A percentile compares a stretch with the other conserved stretches of the same genome.
Evolutionary conservation across 768 basidiomycete genomes (phyloP).

Genomic region (Heimioporus sp.): DNA sequence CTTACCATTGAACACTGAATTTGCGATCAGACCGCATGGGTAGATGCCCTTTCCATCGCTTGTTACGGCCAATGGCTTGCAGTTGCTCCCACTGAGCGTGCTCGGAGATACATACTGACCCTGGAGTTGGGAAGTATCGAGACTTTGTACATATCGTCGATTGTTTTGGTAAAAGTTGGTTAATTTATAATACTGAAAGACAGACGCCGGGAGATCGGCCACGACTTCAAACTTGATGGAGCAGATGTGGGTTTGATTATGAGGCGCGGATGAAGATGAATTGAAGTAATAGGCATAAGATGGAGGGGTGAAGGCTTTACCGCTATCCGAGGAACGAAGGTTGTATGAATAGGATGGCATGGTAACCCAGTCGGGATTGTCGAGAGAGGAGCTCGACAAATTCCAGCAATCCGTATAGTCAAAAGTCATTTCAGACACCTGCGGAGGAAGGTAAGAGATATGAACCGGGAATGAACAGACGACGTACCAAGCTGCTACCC

Average conservation of each 20-base stretch:
- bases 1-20: conserved; percentile 93
- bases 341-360: conserved; percentile 67
- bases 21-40: conserved; percentile 96
- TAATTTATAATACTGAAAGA: conserved; percentile 95
- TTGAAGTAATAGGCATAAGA: conserved; percentile 72
- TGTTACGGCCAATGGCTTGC: conserved; percentile 77
- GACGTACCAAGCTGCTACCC: conserved; percentile 67
- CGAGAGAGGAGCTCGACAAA: conserved; percentile 37
- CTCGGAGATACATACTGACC: conserved; percentile 55
- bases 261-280: conserved; percentile 42
- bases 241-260: conserved; percentile 59
- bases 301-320: conserved; percentile 50
- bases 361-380: conserved; percentile 38
- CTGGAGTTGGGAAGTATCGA: conserved; percentile 80
- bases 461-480: conserved; percentile 23
- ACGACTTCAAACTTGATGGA: conserved; percentile 82
- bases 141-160: conserved; percentile 92
- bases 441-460: conserved; percentile 6
- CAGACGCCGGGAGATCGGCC: conserved; percentile 64
- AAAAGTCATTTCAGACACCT: conserved; percentile 91
- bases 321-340: conserved; percentile 58
- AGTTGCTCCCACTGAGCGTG: conserved; percentile 68
- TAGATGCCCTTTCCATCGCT: conserved; percentile 63
- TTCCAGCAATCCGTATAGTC: conserved; percentile 94
- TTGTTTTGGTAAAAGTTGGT: conserved; percentile 99